Conservation (phyloP, 257 asterid genomes). For the Fraxinus cuspidata region DNA sequence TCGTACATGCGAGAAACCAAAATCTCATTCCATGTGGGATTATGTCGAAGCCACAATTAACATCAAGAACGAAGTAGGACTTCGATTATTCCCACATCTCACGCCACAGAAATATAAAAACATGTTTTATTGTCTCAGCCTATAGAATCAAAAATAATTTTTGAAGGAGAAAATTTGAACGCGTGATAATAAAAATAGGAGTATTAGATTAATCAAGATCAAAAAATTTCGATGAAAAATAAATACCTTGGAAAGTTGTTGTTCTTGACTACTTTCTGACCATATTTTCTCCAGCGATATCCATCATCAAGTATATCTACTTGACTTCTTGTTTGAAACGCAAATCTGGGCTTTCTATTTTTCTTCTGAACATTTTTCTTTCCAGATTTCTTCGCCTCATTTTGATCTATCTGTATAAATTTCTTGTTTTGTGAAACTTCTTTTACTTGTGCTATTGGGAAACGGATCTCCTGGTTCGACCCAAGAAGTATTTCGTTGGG, state of each 20-base stretch:
- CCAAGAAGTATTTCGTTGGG: neutral
- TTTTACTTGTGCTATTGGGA: neutral
- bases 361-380: conserved; percentile 33
- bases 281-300: conserved; percentile 73
- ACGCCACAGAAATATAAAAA: too few species aligned
- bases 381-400: conserved; percentile 19
- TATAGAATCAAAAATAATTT: too few species aligned
- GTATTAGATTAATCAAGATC: too few species aligned
- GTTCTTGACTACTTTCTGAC: conserved; percentile 69
- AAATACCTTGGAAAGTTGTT: conserved; percentile 63
- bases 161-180: too few species aligned
- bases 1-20: neutral
- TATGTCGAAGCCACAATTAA: too few species aligned
- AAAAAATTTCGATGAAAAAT: too few species aligned
- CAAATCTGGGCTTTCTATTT: conserved; percentile 45
- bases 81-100: too few species aligned
- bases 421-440: neutral
- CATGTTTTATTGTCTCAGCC: too few species aligned
- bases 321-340: conserved; percentile 62
- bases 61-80: too few species aligned
- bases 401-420: neutral
- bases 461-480: neutral
- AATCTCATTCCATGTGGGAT: neutral
- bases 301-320: conserved; percentile 77
- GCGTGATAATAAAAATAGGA: too few species aligned